Conservation (phyloP, 441 rosid species). For the Omphalea diandra region DNA sequence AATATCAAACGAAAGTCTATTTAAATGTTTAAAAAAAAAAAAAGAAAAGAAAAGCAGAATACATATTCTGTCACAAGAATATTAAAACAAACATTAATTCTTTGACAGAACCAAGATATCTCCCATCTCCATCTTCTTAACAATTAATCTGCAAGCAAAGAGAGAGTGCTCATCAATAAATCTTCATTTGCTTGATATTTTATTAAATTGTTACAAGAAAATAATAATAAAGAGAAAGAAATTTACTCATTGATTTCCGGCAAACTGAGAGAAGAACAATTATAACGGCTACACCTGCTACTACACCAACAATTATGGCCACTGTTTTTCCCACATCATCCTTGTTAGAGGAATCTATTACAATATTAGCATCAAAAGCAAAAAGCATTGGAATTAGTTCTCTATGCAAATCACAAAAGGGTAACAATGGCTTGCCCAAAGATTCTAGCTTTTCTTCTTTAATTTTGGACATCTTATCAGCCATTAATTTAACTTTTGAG, state of each 20-base stretch:
- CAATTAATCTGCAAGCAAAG: slow-evolving; percentile 23
- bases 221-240: too few relatives aligned
- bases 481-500: background rate
- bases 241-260: slow-evolving; percentile 49
- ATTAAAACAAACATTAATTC: background rate
- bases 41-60: background rate
- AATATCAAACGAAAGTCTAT: background rate
- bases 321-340: slow-evolving; percentile 78
- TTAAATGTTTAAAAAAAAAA: too few relatives aligned
- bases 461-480: slow-evolving; percentile 1
- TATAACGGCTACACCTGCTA: slow-evolving; percentile 67
- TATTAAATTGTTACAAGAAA: background rate
- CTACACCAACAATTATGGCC: slow-evolving; percentile 74
- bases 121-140: background rate
- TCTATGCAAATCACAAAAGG: background rate
- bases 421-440: too few relatives aligned
- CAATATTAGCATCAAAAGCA: slow-evolving; percentile 15
- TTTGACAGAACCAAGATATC: background rate
- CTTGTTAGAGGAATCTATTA: slow-evolving; percentile 52
- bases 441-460: slow-evolving; percentile 9
- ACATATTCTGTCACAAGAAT: background rate
- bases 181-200: background rate
- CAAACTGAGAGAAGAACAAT: slow-evolving; percentile 79
- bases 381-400: slow-evolving; percentile 17
- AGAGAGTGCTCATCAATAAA: background rate